Base-by-base conservation (phyloP, 768 basidiomycete species). In the Amyloporia xantha region DNA sequence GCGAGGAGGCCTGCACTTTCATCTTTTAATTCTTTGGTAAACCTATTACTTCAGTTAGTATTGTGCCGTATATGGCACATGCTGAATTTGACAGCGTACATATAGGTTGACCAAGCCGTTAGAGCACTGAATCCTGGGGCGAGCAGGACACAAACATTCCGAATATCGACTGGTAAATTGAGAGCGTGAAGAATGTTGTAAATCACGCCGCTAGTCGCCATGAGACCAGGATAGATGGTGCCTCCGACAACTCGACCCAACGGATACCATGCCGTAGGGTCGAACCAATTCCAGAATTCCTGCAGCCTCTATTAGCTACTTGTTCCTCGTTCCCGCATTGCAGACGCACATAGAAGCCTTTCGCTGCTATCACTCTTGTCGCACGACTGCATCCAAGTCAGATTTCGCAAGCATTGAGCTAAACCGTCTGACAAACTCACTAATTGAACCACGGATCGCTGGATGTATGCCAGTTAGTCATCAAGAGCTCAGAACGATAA, bases 201-300 rank as follows among this genome's bases (percentile, higher is more conserved):
- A 62, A 99, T 99, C 59, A 97, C 82, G 45, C 95, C 96, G 56
- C 91, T 91, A 20, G 96, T 99, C 23, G 90, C 91, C 96, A 98
- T 99, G 33, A 98, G 72, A 53, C 96, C 96, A 15, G 96, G 96
- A 64, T 97, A 99, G 59, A 99, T 89, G 12, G 96, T 99, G 44
- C 95, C 95, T 45, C 96, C 96, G 38, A 98, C 96, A 43, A 96
- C 93, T 60, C 96, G 91, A 39, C 96, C 96, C 0, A 99, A 82
- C 10, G 96, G 96, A 60, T 99, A 98, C 96, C 96, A 99, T 57
- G 95, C 95, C 3, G 95, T 96, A 19, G 94, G 94, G 68, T 99
- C 96, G 64, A 99, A 99, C 96, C 96, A 99, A 63, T 99, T 99
- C 96, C 96, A 99, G 71, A 99, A 98, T 82, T 89, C 95, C 92